Conservation (phyloP, 345 rosid species). For the Pelargonium nanum region DNA sequence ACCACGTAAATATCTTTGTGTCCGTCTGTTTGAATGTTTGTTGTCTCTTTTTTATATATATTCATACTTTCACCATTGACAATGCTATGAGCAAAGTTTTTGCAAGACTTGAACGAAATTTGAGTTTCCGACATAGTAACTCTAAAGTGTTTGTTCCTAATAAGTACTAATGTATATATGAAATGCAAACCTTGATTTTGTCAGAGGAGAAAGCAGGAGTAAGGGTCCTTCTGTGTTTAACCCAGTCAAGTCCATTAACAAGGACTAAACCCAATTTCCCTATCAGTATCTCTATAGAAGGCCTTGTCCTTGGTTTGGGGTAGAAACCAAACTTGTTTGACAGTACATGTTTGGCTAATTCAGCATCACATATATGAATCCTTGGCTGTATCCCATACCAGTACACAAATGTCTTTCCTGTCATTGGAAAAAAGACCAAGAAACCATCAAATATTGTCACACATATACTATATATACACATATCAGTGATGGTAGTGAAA, state of each 20-base stretch:
- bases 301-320: slow-evolving; percentile 18
- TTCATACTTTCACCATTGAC: no score
- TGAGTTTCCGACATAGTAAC: neutral
- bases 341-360: slow-evolving; percentile 28
- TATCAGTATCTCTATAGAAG: slow-evolving; percentile 8
- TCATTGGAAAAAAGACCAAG: neutral
- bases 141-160: no score
- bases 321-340: slow-evolving; percentile 32
- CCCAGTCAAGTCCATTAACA: slow-evolving; percentile 29
- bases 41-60: no score
- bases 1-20: no score
- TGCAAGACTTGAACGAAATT: neutral
- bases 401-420: slow-evolving; percentile 36
- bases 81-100: no score
- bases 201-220: slow-evolving; percentile 41
- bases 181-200: slow-evolving; percentile 29
- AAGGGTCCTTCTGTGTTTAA: slow-evolving; percentile 26
- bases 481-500: neutral
- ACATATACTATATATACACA: neutral
- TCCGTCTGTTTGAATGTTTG: no score
- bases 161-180: neutral
- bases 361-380: slow-evolving; percentile 27
- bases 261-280: slow-evolving; percentile 30
- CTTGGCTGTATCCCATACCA: slow-evolving; percentile 38
- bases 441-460: neutral